phyloP scores from a whole-genome alignment of 2,329 filamentous ascomycete species.

The Aaosphaeria arxii region DNA sequence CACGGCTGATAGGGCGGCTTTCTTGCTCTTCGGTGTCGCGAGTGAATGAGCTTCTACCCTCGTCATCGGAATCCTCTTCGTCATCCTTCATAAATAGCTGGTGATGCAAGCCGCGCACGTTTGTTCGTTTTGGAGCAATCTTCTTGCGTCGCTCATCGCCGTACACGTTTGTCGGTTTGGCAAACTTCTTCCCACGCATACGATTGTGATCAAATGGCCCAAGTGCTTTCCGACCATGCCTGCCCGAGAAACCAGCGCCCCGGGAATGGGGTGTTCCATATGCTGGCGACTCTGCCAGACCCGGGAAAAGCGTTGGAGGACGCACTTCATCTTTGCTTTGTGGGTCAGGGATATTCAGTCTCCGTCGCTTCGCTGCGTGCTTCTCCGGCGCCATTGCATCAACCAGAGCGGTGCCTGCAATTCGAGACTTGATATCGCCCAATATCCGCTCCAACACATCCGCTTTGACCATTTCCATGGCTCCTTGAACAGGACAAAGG shows the following conservation, averaged over 20 bases:
- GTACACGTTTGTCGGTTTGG: slow-evolving; percentile 45
- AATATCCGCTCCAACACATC: slow-evolving; percentile 86
- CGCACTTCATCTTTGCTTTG: slow-evolving; percentile 57
- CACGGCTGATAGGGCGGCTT: slow-evolving; percentile 74
- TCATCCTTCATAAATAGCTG: slow-evolving; percentile 71
- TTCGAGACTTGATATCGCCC: slow-evolving; percentile 81
- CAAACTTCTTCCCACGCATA: slow-evolving; percentile 37
- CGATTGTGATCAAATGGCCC: slow-evolving; percentile 45
- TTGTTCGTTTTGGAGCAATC: slow-evolving; percentile 54
- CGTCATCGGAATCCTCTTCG: slow-evolving; percentile 81
- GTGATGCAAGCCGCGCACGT: slow-evolving; percentile 75
- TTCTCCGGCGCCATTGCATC: slow-evolving; percentile 79
- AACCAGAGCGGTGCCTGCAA: slow-evolving; percentile 77
- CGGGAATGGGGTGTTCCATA: slow-evolving; percentile 61
- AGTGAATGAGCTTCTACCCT: slow-evolving; percentile 63
- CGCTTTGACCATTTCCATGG: slow-evolving; percentile 71
- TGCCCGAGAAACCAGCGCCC: slow-evolving; percentile 38
- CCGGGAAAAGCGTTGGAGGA: slow-evolving; percentile 52
- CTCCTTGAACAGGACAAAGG: slow-evolving; percentile 85
- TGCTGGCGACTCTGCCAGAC: slow-evolving; percentile 57
- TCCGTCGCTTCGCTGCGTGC: slow-evolving; percentile 74
- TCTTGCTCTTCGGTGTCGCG: slow-evolving; percentile 84
- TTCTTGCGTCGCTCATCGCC: slow-evolving; percentile 59
- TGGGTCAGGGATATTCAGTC: slow-evolving; percentile 72
- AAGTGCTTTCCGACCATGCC: slow-evolving; percentile 40